phyloP scores from a whole-genome alignment of 345 rosid genomes.

The Atalantia buxifolia region DNA sequence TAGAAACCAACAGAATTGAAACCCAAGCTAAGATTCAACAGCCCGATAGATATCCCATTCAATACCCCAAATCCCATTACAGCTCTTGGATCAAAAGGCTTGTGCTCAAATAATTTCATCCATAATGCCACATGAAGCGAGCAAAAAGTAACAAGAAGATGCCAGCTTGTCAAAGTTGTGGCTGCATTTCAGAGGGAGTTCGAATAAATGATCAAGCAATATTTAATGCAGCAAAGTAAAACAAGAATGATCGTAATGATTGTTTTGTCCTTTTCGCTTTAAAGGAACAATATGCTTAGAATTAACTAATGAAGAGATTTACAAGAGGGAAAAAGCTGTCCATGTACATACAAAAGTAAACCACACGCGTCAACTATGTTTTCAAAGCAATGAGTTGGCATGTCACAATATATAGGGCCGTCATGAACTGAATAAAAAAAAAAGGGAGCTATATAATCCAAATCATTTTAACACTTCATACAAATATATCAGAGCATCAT shows the following conservation, averaged over 20 bases:
- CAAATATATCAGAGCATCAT: neutral
- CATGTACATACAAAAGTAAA: neutral
- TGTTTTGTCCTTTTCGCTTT: neutral
- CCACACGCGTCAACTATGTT: neutral
- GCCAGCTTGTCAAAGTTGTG: conserved; percentile 99
- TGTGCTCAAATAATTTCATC: conserved; percentile 97
- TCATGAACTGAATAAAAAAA: neutral
- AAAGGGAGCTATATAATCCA: neutral
- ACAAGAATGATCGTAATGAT: neutral
- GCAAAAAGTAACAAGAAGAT: conserved; percentile 97
- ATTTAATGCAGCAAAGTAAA: neutral
- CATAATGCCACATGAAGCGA: conserved; percentile 97
- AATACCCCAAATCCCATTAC: conserved; percentile 99
- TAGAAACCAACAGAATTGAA: conserved; percentile 99
- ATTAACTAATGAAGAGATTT: neutral
- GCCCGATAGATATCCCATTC: conserved; percentile 97
- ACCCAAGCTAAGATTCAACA: conserved; percentile 96
- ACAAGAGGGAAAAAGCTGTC: neutral
- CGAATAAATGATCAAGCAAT: conserved; percentile 2
- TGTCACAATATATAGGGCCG: neutral
- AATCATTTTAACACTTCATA: neutral
- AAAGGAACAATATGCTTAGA: neutral
- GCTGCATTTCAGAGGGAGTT: conserved; percentile 42
- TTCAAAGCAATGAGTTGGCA: neutral
- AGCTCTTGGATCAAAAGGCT: conserved; percentile 98